Evolutionary conservation across 108 stramenopile species (phyloP).

Genomic region (Stephanodiscus triporus): DNA sequence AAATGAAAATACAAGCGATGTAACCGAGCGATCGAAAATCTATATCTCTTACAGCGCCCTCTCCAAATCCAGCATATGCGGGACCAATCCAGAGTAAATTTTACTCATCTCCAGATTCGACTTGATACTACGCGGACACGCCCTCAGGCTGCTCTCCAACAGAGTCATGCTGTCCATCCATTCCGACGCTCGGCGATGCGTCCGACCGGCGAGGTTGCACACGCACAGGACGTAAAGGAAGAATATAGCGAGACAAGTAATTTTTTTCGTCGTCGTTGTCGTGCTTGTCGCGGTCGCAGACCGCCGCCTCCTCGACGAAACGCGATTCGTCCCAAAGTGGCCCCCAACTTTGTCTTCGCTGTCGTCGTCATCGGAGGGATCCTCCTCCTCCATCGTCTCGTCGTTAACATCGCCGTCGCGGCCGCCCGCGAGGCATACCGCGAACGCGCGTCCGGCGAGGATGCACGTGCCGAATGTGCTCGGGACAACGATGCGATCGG

Average conservation of each 20-base stretch:
- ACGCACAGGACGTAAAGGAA: conserved; percentile 2
- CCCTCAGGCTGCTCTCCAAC: conserved; percentile 59
- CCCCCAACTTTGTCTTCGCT: no score
- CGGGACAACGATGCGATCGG: conserved; percentile 83
- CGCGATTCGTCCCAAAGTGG: no score
- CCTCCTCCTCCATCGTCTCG: background rate
- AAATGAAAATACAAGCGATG: background rate
- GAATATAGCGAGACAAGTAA: background rate
- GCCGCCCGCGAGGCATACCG: conserved; percentile 16
- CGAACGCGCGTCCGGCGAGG: conserved; percentile 45
- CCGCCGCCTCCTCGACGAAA: background rate
- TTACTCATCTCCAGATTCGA: conserved; percentile 82
- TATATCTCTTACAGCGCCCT: conserved; percentile 39
- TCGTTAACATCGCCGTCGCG: background rate
- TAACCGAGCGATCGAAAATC: conserved; percentile 5
- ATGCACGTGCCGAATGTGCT: conserved; percentile 68
- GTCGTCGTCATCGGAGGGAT: no score
- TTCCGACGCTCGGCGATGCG: conserved; percentile 60
- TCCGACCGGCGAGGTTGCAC: conserved; percentile 31
- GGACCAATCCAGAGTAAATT: conserved; percentile 74
- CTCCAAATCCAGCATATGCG: conserved; percentile 60
- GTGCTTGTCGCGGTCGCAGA: background rate
- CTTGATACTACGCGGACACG: conserved; percentile 83
- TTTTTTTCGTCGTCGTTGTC: background rate
- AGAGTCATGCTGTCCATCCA: conserved; percentile 81